Evolutionary conservation across 2,329 filamentous ascomycete species (phyloP).

Genomic region (Corynespora cassiicola): DNA sequence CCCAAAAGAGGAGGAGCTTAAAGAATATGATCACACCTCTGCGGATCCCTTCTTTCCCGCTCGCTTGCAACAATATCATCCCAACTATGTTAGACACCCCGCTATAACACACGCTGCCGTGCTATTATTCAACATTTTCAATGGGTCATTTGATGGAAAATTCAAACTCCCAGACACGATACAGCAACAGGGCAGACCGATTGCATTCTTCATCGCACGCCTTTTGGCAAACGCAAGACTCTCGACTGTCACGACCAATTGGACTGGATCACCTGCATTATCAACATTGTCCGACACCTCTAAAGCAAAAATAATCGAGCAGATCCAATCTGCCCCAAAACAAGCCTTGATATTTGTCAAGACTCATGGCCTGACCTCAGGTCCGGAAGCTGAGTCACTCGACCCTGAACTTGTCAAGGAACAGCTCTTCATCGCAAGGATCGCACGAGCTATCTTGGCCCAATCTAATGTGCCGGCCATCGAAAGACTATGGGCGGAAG

Average conservation of each 20-base stretch:
- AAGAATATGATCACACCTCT: no score
- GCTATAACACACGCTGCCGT: conserved; percentile 36
- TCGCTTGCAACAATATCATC: conserved; percentile 34
- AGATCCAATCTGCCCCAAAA: conserved; percentile 27
- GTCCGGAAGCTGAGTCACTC: no score
- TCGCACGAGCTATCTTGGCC: conserved; percentile 30
- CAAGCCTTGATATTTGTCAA: conserved; percentile 24
- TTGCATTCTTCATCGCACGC: conserved; percentile 31
- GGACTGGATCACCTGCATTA: no score
- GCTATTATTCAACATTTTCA: conserved; percentile 36
- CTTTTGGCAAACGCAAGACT: conserved; percentile 24
- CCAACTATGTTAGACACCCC: conserved; percentile 20
- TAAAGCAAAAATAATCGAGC: conserved; percentile 17
- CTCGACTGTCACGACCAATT: no score
- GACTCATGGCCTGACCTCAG: conserved; percentile 14
- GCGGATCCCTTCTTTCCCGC: no score
- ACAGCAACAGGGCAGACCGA: conserved; percentile 30
- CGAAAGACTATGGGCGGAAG: conserved; percentile 32
- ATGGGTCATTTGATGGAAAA: conserved; percentile 12
- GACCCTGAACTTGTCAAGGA: no score
- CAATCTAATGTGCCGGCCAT: conserved; percentile 17
- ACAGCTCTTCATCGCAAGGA: conserved; percentile 30
- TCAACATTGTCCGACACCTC: conserved; percentile 23
- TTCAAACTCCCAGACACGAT: conserved; percentile 20
- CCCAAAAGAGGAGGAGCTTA: conserved; percentile 2